These are phyloP conservation scores for Krasilnikovozyma curviuscula DNA, from an alignment of 768 basidiomycete species.

Conservation along the genomic window DNA sequence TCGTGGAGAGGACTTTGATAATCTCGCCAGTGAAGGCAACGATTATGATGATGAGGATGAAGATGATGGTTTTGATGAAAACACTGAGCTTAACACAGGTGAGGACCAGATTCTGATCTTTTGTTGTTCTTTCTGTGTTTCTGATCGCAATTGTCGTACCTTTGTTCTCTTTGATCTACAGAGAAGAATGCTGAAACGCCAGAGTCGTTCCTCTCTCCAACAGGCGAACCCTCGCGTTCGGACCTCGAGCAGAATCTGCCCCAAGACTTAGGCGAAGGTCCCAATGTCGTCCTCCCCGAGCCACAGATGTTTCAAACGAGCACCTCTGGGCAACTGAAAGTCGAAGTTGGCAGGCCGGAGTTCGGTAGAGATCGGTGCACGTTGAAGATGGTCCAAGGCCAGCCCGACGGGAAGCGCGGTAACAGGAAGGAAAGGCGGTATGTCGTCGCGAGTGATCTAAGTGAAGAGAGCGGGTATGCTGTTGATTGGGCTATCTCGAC, in stretches of 20 bases:
- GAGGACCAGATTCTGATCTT: conserved; percentile 42
- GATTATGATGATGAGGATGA: conserved; percentile 25
- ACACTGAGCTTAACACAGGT: conserved; percentile 81
- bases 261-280: conserved; percentile 58
- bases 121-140: conserved; percentile 21
- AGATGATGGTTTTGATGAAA: conserved; percentile 46
- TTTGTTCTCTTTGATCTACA: not conserved
- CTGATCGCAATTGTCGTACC: conserved; percentile 15
- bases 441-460: conserved; percentile 81
- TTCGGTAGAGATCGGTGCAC: conserved; percentile 88
- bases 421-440: conserved; percentile 44
- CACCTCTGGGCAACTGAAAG: not conserved
- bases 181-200: not conserved
- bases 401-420: conserved; percentile 41
- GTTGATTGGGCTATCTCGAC: conserved; percentile 98
- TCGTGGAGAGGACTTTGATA: conserved; percentile 39
- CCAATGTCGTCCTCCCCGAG: conserved; percentile 59
- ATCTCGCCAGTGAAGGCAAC: conserved; percentile 31
- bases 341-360: conserved; percentile 39
- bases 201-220: conserved; percentile 2
- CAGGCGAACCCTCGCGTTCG: conserved; percentile 15
- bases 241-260: conserved; percentile 16
- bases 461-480: conserved; percentile 82
- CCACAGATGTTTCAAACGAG: conserved; percentile 9
- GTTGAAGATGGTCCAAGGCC: conserved; percentile 68